Percentiles rank a stretch among this genome's conserved stretches.
phyloP scores from a whole-genome alignment of 2,329 filamentous ascomycete species.

The Fusarium nurragi region DNA sequence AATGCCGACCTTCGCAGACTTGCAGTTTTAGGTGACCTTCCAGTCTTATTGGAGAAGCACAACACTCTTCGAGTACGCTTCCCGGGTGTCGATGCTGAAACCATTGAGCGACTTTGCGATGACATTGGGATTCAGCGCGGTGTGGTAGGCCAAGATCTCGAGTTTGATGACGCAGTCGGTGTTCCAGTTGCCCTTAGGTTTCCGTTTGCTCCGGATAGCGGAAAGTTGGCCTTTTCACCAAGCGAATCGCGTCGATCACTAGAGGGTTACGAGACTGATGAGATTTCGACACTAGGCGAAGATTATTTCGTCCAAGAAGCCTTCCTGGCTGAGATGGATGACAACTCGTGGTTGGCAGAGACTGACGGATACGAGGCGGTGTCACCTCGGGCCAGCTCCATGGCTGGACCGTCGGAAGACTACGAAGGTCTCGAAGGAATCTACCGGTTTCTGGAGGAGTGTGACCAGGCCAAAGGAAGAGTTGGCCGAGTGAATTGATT shows the following conservation, averaged over 20 bases:
- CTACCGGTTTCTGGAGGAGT: constrained; percentile 67
- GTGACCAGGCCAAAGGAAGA: constrained; percentile 56
- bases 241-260: constrained; percentile 60
- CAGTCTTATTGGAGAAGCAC: constrained; percentile 75
- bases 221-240: constrained; percentile 55
- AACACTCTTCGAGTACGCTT: constrained; percentile 83
- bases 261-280: constrained; percentile 54
- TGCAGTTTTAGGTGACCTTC: constrained; percentile 81
- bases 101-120: constrained; percentile 83
- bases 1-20: constrained; percentile 84
- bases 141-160: constrained; percentile 77
- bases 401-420: constrained; percentile 57
- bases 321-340: constrained; percentile 55
- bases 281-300: constrained; percentile 48
- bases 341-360: constrained; percentile 61
- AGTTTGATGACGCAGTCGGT: constrained; percentile 74
- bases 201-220: constrained; percentile 76
- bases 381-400: constrained; percentile 59
- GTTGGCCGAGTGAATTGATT: constrained; percentile 43
- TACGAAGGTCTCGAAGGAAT: constrained; percentile 67
- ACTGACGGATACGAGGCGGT: constrained; percentile 61
- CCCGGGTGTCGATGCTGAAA: constrained; percentile 85
- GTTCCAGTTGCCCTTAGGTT: constrained; percentile 82
- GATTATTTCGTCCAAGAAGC: constrained; percentile 52
- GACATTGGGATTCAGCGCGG: constrained; percentile 88